phyloP scores from a whole-genome alignment of 2,329 filamentous ascomycete genomes.

The Venturia aucupariae region DNA sequence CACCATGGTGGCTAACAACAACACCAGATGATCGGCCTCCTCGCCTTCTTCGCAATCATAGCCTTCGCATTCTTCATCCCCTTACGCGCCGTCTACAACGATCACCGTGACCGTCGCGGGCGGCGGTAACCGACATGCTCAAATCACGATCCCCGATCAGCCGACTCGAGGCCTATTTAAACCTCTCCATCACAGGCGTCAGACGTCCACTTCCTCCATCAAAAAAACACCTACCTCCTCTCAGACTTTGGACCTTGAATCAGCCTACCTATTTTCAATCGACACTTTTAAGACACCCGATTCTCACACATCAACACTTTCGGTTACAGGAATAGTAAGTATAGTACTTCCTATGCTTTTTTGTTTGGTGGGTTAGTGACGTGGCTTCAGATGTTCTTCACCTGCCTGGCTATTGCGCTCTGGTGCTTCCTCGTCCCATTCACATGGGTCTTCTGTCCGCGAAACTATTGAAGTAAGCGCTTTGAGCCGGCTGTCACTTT shows the following conservation, averaged over 20 bases:
- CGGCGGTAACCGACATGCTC: not conserved
- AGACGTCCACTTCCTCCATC: not conserved
- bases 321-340: not conserved
- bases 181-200: not conserved
- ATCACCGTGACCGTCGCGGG: not conserved
- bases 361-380: not conserved
- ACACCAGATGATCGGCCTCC: not conserved
- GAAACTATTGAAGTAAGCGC: not conserved
- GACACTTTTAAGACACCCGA: not conserved
- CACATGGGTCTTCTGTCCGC: not conserved
- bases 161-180: not conserved
- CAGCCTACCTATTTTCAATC: not conserved
- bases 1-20: not conserved
- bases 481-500: not conserved
- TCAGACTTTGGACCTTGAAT: not conserved
- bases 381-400: not conserved
- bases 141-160: not conserved
- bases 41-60: slow-evolving; percentile 1
- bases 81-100: not conserved
- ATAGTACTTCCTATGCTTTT: not conserved
- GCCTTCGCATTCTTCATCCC: not conserved
- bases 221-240: not conserved
- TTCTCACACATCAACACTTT: not conserved
- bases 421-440: not conserved
- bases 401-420: not conserved